phyloP scores from a whole-genome alignment of 106 monocot genomes.

The Posidonia australis region DNA sequence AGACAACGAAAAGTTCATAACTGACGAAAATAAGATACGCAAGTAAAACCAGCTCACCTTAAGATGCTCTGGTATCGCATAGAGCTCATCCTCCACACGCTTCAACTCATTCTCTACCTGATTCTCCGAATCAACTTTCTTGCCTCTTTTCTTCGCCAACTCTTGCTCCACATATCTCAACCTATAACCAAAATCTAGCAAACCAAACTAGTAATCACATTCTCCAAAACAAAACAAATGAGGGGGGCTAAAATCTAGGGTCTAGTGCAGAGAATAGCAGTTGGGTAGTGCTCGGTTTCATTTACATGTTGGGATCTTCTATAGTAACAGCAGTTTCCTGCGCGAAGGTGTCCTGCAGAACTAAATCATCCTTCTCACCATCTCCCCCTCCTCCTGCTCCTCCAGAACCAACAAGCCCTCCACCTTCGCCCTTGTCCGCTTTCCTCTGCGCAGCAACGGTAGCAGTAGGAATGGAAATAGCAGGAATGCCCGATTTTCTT shows the following conservation, averaged over 20 bases:
- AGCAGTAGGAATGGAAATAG: constrained; percentile 6
- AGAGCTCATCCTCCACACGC: constrained; percentile 61
- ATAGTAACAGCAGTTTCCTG: constrained; percentile 94
- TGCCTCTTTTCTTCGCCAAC: constrained; percentile 61
- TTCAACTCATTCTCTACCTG: constrained; percentile 57
- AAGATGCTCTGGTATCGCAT: constrained; percentile 77
- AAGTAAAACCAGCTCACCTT: constrained; percentile 26
- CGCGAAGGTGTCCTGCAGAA: constrained; percentile 90
- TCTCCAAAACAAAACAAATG: no score
- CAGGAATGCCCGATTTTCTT: constrained; percentile 67
- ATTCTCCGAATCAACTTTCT: constrained; percentile 37
- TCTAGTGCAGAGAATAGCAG: no score
- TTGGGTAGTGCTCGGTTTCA: not conserved
- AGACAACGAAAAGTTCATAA: no score
- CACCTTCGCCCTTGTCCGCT: constrained; percentile 6
- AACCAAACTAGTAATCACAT: no score
- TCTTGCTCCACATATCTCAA: constrained; percentile 86
- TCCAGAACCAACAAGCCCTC: not conserved
- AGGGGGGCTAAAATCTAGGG: no score
- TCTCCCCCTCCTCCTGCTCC: constrained; percentile 27
- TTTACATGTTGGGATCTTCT: constrained; percentile 94
- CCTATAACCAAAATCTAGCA: constrained; percentile 34
- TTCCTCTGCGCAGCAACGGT: not conserved
- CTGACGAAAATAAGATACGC: not conserved
- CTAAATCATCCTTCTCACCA: constrained; percentile 73